Percentiles rank a stretch among this genome's conserved stretches.
These are phyloP conservation scores for Ligustrum vulgare DNA, from an alignment of 257 asterid genomes.

Conservation along the genomic window DNA sequence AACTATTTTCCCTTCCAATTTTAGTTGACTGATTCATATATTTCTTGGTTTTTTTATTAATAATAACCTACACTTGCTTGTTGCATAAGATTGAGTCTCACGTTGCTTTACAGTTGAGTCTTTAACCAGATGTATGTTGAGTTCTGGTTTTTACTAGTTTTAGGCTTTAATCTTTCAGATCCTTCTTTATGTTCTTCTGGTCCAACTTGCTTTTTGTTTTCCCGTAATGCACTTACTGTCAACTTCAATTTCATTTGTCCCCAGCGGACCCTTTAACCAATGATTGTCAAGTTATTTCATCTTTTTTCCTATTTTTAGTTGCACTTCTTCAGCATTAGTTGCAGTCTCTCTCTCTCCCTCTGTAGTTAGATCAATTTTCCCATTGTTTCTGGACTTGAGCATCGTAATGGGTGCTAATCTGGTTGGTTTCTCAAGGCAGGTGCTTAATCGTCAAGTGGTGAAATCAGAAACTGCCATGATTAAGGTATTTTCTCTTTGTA, in stretches of 20 bases:
- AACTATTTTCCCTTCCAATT: not conserved
- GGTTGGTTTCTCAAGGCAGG: constrained; percentile 46
- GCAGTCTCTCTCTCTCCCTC: not conserved
- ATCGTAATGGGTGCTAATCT: not conserved
- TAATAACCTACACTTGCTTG: not conserved
- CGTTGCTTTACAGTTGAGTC: not conserved
- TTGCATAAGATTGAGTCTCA: not conserved
- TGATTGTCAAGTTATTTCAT: not conserved
- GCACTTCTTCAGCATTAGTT: not conserved
- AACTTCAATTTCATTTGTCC: not conserved
- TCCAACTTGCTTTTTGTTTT: not conserved
- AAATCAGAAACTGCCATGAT: constrained; percentile 93
- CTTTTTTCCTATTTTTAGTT: not conserved
- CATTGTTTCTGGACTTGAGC: not conserved
- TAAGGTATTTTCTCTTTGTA: constrained; percentile 52
- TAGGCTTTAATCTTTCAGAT: no score
- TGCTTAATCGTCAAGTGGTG: constrained; percentile 85
- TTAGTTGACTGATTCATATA: not conserved
- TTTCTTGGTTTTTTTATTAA: constrained; percentile 14
- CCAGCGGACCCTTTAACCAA: not conserved
- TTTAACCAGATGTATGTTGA: not conserved
- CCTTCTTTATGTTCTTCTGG: not conserved
- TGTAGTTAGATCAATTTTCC: not conserved
- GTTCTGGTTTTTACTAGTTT: not conserved
- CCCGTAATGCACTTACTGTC: not conserved